Evolutionary conservation across 2,329 filamentous ascomycete genomes (phyloP).

Genomic region (Aspergillus glaucus): DNA sequence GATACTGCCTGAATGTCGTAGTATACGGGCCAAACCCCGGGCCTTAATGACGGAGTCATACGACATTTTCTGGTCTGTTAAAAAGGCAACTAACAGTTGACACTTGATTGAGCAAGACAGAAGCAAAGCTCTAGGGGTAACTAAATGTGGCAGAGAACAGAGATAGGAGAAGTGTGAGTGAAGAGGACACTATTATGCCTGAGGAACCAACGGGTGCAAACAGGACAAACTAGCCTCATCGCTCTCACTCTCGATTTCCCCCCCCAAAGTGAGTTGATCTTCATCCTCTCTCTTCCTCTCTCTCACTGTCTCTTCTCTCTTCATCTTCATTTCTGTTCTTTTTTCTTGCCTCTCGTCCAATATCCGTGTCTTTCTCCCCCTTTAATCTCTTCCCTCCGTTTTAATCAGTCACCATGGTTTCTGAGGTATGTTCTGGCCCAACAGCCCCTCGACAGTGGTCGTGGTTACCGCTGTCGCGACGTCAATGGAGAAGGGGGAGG

Average conservation of each 20-base stretch:
- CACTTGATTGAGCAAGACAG: too few species aligned
- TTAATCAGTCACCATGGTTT: constrained; percentile 49
- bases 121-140: not conserved
- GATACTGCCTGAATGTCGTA: too few species aligned
- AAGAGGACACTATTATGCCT: constrained; percentile 4
- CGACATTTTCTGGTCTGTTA: too few species aligned
- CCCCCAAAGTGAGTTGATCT: constrained; percentile 2
- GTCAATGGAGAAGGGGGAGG: not conserved
- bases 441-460: constrained; percentile 29
- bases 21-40: too few species aligned
- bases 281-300: constrained; percentile 1
- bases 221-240: constrained; percentile 12
- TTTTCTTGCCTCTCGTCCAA: constrained; percentile 9
- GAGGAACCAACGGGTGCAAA: constrained; percentile 8
- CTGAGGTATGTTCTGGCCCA: constrained; percentile 47
- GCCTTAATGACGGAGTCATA: too few species aligned
- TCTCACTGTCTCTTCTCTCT: constrained; percentile 7
- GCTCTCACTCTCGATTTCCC: not conserved
- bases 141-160: not conserved
- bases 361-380: constrained; percentile 7
- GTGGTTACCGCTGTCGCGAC: constrained; percentile 19
- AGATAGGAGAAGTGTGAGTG: not conserved
- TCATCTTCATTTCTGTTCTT: constrained; percentile 7
- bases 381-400: constrained; percentile 43
- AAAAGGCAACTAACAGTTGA: not conserved